Base-by-base conservation (phyloP, 768 basidiomycete genomes). In the Mycena metata region DNA sequence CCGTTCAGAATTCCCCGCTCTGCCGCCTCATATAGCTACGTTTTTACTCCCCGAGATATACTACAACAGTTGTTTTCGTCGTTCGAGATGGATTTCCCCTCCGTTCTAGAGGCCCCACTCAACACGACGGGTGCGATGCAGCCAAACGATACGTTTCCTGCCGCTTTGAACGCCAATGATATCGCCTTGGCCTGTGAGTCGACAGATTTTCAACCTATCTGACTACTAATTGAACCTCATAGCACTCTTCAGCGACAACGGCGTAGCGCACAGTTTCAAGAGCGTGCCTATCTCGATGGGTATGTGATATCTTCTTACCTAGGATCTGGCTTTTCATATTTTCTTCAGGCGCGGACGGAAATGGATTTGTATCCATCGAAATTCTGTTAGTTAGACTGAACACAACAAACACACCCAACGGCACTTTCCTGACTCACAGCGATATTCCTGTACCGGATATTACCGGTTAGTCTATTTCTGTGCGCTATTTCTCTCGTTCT, bases 171-270 rank as follows among this genome's bases (percentile, higher is more conserved):
- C 55, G 52, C 70, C 8, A 65, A 60, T 55, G 75, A 73, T 15
- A 74, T 70, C 35, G 72, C 75, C 2, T 49, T 74, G 15, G 75
- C 76, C 67, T 78, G 78, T 78, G 19, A 59, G 69, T 43, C 2
- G n/a, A 19, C 13, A 15, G 24, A n/a, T 54, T 16, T 43, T 12
- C 30, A 66, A 17, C 19, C 2, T 39, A 7, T 39, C 39, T 39
- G 11, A 10, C 13, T 58, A 13, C 13, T 30, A 26, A 41, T 9
- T 23, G 1, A 15, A n/a, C 36, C 11, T 30, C 26, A 10, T 50
- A 83, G 82, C 76, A 15, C 47, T 64, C 7, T 83, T 83, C 63
- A 75, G 57, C 26, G 73, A 81, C 58, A 81, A 81, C 59, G 82
- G 83, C 15, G 74, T 79, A 17, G 74, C 75, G 4, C 77, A 78